A percentile compares a stretch with the other conserved stretches of the same genome.
These are phyloP conservation scores for Sporobolomyces pararoseus DNA, from an alignment of 768 basidiomycete genomes.

Conservation along the genomic window DNA sequence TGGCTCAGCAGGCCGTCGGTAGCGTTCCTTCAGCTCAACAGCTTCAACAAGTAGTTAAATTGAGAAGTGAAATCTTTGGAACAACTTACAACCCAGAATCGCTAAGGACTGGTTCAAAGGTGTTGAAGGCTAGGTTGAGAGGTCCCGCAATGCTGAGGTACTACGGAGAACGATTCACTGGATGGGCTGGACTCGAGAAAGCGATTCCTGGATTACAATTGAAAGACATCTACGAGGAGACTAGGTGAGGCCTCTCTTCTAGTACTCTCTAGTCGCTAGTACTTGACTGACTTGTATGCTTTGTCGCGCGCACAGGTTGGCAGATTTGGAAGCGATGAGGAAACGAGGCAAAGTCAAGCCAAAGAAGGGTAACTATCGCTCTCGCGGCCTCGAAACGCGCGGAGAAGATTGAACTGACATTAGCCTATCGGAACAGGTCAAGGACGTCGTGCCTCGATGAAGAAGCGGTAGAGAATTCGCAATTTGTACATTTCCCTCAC, in stretches of 20 bases:
- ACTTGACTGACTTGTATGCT: not conserved
- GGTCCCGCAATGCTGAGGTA: constrained; percentile 83
- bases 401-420: too few species aligned
- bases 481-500: not conserved
- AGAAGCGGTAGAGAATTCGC: constrained; percentile 33
- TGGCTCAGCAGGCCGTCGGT: constrained; percentile 3
- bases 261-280: too few species aligned
- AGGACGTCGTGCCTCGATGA: constrained; percentile 40
- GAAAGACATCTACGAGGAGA: constrained; percentile 35
- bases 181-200: constrained; percentile 20
- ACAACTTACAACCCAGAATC: constrained; percentile 81
- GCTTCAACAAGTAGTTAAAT: constrained; percentile 60
- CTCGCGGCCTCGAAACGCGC: too few species aligned
- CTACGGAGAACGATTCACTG: constrained; percentile 57
- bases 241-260: constrained; percentile 21
- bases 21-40: constrained; percentile 48
- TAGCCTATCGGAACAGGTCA: too few species aligned
- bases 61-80: constrained; percentile 73
- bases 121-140: constrained; percentile 72
- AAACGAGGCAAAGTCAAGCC: constrained; percentile 42
- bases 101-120: constrained; percentile 83
- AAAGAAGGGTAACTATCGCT: constrained; percentile 37
- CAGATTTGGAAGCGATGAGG: constrained; percentile 42
- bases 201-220: constrained; percentile 32
- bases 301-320: constrained; percentile 29